Conservation (phyloP, 768 basidiomycete genomes). For the Daedaleopsis nitida region DNA sequence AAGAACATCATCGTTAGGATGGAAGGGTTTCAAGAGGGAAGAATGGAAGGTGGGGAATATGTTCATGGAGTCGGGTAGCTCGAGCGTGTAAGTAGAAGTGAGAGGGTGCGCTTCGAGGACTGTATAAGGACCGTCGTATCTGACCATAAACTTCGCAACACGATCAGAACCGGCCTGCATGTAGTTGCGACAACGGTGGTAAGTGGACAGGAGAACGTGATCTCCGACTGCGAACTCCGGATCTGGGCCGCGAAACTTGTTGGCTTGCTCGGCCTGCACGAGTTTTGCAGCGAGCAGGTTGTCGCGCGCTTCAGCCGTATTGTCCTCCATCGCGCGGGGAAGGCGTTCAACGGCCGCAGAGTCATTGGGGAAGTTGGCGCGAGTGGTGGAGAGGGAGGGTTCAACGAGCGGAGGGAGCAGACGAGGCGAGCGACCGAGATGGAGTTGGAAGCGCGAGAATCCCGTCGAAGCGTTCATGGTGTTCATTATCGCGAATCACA, state of each 20-base stretch:
- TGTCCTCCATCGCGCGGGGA: slow-evolving; percentile 3
- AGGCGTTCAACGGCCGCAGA: no score
- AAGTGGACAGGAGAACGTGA: slow-evolving; percentile 38
- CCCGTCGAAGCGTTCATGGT: slow-evolving; percentile 24
- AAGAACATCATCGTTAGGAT: slow-evolving; percentile 37
- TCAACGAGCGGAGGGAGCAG: no score
- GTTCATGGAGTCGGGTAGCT: slow-evolving; percentile 19
- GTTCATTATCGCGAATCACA: slow-evolving; percentile 30
- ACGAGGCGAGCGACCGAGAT: no score
- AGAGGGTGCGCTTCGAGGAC: slow-evolving; percentile 21
- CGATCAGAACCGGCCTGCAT: slow-evolving; percentile 26
- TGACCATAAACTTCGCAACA: slow-evolving; percentile 46
- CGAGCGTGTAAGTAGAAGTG: slow-evolving; percentile 26
- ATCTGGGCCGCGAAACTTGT: slow-evolving; percentile 27
- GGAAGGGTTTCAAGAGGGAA: slow-evolving; percentile 29
- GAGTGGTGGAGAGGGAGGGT: slow-evolving; percentile 10
- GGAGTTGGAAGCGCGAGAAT: no score
- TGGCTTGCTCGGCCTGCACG: slow-evolving; percentile 29
- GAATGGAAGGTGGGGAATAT: slow-evolving; percentile 39
- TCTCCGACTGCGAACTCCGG: slow-evolving; percentile 33
- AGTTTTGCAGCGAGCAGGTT: slow-evolving; percentile 34
- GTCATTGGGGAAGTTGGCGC: neutral
- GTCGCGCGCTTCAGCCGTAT: slow-evolving; percentile 35
- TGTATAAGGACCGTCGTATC: slow-evolving; percentile 33
- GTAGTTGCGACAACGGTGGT: slow-evolving; percentile 31